Base-by-base conservation (phyloP, 768 basidiomycete species). In the Tulasnella sp. region DNA sequence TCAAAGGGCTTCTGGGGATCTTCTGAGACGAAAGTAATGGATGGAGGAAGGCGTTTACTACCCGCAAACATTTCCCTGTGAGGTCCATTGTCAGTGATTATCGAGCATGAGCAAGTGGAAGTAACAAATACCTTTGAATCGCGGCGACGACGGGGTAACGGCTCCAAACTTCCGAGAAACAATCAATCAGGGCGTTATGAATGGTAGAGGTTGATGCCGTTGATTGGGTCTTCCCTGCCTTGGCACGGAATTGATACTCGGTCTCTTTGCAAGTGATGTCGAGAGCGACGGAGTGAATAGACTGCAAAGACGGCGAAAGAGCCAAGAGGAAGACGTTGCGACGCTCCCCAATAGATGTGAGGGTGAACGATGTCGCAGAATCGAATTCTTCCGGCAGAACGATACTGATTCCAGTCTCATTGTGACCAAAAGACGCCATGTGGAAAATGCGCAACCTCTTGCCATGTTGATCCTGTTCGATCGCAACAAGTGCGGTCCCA, bases 211-310 rank as follows among this genome's bases (percentile, higher is more conserved):
- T 17, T 17, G 23, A 23, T 6, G 4, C 31, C 6, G 23, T 25
- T 6, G 23, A 21, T 17, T 25, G 23, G 12, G 27, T 34, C 9
- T 34, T 21, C 14, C 37, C n/a, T 14, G 42, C 73, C 35, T 70
- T 75, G 57, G 75, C 73, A 55, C 70, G 71, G 69, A 82, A 81
- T 57, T 69, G 73, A 59, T 78, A 80, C 53, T 81, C 77, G 1
- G 79, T 80, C 8, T 71, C 66, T 57, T 76, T 78, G 51, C 74
- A 74, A 7, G 76, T 78, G 61, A 82, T 80, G 32, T 75, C 70
- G 41, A 82, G 63, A 0, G 69, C 72, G 14, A 75, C 34, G 0
- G 80, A 82, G 19, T 63, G 63, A 49, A 73, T 73, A 15, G 60
- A 56, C 2, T 63, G 67, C 3, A 63, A 27, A 3, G 63, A 29